Evolutionary conservation across 2,329 filamentous ascomycete species (phyloP).

Genomic region (Hypoxylon sp.): DNA sequence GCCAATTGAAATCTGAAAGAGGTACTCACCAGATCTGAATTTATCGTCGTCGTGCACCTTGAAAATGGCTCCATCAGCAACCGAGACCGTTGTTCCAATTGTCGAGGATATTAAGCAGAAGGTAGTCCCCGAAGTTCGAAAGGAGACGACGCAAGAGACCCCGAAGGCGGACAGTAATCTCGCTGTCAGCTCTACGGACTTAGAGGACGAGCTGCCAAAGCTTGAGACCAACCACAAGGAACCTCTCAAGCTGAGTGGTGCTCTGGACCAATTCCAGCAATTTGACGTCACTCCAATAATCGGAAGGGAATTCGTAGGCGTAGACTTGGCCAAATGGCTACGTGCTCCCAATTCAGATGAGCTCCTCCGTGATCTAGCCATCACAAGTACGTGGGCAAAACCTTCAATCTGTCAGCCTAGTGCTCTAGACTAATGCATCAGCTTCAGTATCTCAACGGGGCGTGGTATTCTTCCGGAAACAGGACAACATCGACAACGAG

Average conservation of each 20-base stretch:
- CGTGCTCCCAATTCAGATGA: constrained; percentile 74
- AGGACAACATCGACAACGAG: constrained; percentile 72
- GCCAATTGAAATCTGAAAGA: constrained; percentile 8
- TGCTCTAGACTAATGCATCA: constrained; percentile 2
- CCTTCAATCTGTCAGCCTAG: too few relatives aligned
- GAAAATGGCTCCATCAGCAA: constrained; percentile 50
- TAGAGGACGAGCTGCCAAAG: constrained; percentile 42
- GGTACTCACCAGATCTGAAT: constrained; percentile 16
- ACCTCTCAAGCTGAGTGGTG: constrained; percentile 66
- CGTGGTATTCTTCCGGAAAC: constrained; percentile 78
- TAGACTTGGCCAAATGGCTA: constrained; percentile 73
- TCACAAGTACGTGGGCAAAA: constrained; percentile 68
- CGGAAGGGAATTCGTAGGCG: constrained; percentile 72
- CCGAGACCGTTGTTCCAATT: constrained; percentile 46
- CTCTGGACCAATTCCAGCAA: constrained; percentile 65
- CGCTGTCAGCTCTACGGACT: constrained; percentile 37
- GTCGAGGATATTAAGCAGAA: constrained; percentile 50
- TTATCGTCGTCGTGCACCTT: background rate
- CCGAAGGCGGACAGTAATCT: constrained; percentile 27
- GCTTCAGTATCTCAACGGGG: constrained; percentile 74
- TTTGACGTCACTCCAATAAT: constrained; percentile 75
- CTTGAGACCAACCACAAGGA: constrained; percentile 48
- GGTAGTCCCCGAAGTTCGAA: constrained; percentile 25
- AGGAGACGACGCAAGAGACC: constrained; percentile 19
- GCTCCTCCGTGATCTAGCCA: constrained; percentile 75